Percentiles rank a stretch among this genome's conserved stretches.
These are phyloP conservation scores for Lathyrus oleraceus DNA, from an alignment of 306 rosid genomes.

Conservation along the genomic window DNA sequence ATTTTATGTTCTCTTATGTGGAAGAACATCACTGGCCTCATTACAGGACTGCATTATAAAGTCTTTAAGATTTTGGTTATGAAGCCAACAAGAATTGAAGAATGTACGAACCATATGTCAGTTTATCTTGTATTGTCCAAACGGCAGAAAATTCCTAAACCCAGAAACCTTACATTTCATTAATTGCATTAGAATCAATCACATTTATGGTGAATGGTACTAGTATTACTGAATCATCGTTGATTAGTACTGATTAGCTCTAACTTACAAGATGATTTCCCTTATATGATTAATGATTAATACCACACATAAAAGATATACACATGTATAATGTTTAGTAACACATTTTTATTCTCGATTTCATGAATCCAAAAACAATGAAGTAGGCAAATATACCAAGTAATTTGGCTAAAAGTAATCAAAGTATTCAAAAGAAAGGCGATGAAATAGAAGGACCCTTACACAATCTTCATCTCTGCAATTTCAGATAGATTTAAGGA, in stretches of 20 bases:
- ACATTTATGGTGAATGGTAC: background rate
- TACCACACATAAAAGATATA: constrained; percentile 5
- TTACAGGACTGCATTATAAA: constrained; percentile 2
- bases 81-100: constrained; percentile 20
- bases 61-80: constrained; percentile 3
- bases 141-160: constrained; percentile 21
- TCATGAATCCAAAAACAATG: constrained; percentile 18
- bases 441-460: constrained; percentile 39
- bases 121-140: constrained; percentile 20
- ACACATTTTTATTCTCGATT: constrained; percentile 1
- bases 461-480: constrained; percentile 97
- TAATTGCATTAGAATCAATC: constrained; percentile 1
- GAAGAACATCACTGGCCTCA: constrained; percentile 6
- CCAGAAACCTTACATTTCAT: constrained; percentile 19
- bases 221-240: background rate
- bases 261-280: constrained; percentile 13
- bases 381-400: constrained; percentile 12
- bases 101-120: constrained; percentile 13
- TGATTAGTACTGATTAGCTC: background rate
- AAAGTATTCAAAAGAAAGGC: constrained; percentile 1
- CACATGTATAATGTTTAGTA: background rate
- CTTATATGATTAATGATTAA: constrained; percentile 4
- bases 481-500: constrained; percentile 89
- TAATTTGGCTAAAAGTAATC: constrained; percentile 14
- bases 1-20: constrained; percentile 15